Base-by-base conservation (phyloP, 495 filamentous ascomycete genomes). In the Hypomontagnella monticulosa region DNA sequence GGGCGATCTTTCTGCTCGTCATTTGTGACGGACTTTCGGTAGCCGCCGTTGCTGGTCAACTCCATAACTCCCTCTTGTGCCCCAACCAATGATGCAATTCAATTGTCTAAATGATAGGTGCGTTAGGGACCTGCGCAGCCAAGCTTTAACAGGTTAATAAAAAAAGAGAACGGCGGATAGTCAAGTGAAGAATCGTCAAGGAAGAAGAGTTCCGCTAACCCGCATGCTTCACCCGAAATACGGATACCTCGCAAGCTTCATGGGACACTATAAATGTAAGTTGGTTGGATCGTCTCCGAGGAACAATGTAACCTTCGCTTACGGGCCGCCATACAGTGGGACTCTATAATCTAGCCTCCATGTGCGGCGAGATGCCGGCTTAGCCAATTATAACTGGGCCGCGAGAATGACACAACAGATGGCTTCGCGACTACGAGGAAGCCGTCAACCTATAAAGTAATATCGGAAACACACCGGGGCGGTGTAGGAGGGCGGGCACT, bases 51-150 rank as follows among this genome's bases (percentile, higher is more conserved):
- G 11, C 10, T 32, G 10, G 18, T 55, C 42, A 32, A n/a, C 9
- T 47, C 58, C 58, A 62, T 62, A 7, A 9, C 34, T 59, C 12
- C 6, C 40, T 8, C 8, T 11, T 16, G 3, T 16, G 15, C 11
- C 36, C 36, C 10, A 40, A 9, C 36, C 36, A 27, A 27, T 27
- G 3, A 27, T 6, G 23, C 23, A 27, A 27, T 27, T 27, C 23
- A 27, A 27, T 27, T 27, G 23, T 27, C 23, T 27, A 27, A 27
- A 27, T 27, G 23, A 27, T 27, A 27, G 6, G 2, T 27, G 23
- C 6, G 36, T 40, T 15, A 3, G 10, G 36, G 3, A 10, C 11
- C 36, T 9, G 36, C 10, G 3, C 3, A 40, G 36, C 10, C 41
- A 20, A 20, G 6, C 16, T 3, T 2, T 2, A 12, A 23, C 11